A percentile compares a stretch with the other conserved stretches of the same genome.
Conservation (phyloP, 139 green algal species). For the Chlamydomonas sphaeroides region DNA sequence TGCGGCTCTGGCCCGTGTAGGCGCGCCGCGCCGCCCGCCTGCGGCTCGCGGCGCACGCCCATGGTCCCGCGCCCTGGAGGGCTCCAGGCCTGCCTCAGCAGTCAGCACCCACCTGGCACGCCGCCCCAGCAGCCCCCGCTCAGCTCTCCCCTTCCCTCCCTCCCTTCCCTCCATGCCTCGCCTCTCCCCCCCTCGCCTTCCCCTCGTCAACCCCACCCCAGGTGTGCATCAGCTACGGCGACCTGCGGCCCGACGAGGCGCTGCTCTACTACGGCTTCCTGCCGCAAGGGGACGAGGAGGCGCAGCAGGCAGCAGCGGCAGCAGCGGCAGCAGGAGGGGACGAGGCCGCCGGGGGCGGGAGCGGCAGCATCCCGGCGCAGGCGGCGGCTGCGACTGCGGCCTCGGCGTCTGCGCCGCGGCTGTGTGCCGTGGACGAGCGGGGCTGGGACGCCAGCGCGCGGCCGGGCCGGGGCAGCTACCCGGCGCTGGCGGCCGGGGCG, state of each 20-base stretch:
- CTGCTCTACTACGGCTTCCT: constrained; percentile 38
- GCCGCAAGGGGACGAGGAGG: not conserved
- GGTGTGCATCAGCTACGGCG: constrained; percentile 40
- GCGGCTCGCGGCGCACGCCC: no score
- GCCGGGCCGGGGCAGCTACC: constrained; percentile 8
- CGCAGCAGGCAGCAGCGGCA: not conserved
- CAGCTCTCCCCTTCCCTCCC: no score
- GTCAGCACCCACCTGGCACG: no score
- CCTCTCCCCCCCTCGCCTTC: not conserved
- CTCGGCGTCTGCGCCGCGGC: no score
- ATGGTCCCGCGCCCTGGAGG: no score
- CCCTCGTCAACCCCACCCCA: not conserved
- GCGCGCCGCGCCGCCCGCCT: no score
- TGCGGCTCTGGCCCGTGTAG: no score
- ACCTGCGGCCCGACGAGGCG: constrained; percentile 26
- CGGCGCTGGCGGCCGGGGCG: not conserved
- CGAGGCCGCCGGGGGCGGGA: no score
- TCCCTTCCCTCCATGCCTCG: not conserved
- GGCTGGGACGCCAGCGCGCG: not conserved
- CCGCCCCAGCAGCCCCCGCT: no score
- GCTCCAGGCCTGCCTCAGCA: no score
- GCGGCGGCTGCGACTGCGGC: not conserved
- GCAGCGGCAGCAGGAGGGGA: not conserved
- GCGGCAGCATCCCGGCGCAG: not conserved
- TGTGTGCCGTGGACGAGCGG: not conserved